phyloP scores from a whole-genome alignment of 371 early-diverging fungal genomes.

The Rhizopus microsporus region DNA sequence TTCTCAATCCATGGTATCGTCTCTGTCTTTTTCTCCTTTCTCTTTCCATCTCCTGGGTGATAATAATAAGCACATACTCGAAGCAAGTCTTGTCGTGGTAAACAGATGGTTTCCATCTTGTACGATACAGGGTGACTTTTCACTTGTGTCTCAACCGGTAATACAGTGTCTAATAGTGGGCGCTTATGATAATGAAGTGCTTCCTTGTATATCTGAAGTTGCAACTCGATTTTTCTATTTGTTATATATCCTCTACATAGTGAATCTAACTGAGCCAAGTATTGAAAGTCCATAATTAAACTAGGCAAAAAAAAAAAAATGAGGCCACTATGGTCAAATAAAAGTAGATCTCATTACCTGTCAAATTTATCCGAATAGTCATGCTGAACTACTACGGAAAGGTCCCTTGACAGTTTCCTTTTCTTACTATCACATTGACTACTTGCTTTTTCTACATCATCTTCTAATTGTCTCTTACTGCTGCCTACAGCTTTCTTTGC shows the following conservation, averaged over 20 bases:
- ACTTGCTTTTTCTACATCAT: slow-evolving; percentile 18
- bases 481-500: background rate
- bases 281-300: slow-evolving; percentile 44
- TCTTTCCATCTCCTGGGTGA: slow-evolving; percentile 7
- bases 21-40: slow-evolving; percentile 26
- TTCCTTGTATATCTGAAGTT: slow-evolving; percentile 33
- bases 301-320: slow-evolving; percentile 14
- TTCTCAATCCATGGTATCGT: slow-evolving; percentile 36
- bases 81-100: slow-evolving; percentile 42
- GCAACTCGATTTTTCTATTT: slow-evolving; percentile 46
- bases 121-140: slow-evolving; percentile 46
- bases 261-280: slow-evolving; percentile 51
- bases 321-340: background rate
- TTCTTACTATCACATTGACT: background rate
- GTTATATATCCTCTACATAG: slow-evolving; percentile 51
- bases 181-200: slow-evolving; percentile 30
- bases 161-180: slow-evolving; percentile 40
- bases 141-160: slow-evolving; percentile 33
- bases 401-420: background rate
- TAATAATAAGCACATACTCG: slow-evolving; percentile 32
- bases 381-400: background rate
- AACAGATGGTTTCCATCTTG: slow-evolving; percentile 49
- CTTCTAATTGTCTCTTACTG: slow-evolving; percentile 1
- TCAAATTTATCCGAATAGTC: slow-evolving; percentile 16
- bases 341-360: slow-evolving; percentile 20